Evolutionary conservation across 441 rosid species (phyloP), one percentile per base, ranked within the genome.

Genomic region (Viola pubescens): DNA sequence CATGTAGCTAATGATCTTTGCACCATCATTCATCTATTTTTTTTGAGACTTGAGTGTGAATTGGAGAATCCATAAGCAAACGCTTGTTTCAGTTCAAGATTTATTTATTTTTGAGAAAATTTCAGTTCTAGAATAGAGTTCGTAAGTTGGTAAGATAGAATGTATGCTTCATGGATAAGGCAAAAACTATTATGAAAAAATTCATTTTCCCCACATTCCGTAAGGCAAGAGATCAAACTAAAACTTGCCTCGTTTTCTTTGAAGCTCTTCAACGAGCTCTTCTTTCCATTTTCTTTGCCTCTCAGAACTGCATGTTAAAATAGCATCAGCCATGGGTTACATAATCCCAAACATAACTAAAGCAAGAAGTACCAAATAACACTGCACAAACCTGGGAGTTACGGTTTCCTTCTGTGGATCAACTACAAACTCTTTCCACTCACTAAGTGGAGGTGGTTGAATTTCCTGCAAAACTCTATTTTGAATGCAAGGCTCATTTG

Each of bases 181-280:
- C 34, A 26, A 26, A 26, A 26, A 16, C 19, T 16, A 16, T 16
- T 16, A 16, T 16, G 19, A 16, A 16, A 16, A 16, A 0, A 1
- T 16, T 16, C 19, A 16, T 16, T 16, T 16, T 16, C 19, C 19
- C 19, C 19, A 16, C 19, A 16, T 16, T 16, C 19, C 19, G 19
- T 16, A 16, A 16, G 19, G 19, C 19, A 16, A 16, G 19, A 16
- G 19, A 16, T 16, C 19, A 43, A 55, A 59, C 56, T 46, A 57
- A 12, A 62, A 73, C 88, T 74, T 79, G 70, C 92, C 91, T 75
- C 96, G 80, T 64, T 75, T 77, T 73, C 88, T 88, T 81, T 88
- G 87, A 53, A 91, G 87, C 74, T 91, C 97, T 77, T 81, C 86
- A 73, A 82, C 84, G 45, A 89, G 97, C 80, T 91, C 97, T 85